phyloP scores from a whole-genome alignment of 805 yeast genomes.

The Zygoascus flipseniorum region DNA sequence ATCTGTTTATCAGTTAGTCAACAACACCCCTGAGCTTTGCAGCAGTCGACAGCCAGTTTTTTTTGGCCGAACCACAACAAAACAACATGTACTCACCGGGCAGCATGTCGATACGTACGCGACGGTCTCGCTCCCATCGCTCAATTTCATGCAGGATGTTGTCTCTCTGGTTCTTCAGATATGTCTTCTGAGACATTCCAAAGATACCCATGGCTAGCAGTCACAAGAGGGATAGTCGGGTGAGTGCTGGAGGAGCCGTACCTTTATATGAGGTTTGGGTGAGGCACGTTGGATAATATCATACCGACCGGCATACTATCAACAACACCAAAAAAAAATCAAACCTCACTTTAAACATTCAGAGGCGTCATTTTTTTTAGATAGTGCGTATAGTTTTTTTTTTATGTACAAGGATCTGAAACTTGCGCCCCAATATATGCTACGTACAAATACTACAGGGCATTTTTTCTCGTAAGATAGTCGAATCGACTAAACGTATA shows the following conservation, averaged over 20 bases:
- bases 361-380: neutral
- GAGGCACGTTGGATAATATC: neutral
- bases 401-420: neutral
- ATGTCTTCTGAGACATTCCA: conserved; percentile 3
- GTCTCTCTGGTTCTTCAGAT: conserved; percentile 2
- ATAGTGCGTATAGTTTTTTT: neutral
- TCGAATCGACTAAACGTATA: conserved; percentile 94
- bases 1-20: neutral
- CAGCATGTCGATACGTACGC: neutral
- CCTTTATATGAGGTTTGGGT: neutral
- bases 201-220: conserved; percentile 1
- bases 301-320: neutral
- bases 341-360: neutral
- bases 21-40: neutral
- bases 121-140: conserved; percentile 1
- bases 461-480: conserved; percentile 54
- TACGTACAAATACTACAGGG: conserved; percentile 17
- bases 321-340: neutral
- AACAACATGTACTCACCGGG: conserved; percentile 1
- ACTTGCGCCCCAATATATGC: neutral
- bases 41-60: neutral
- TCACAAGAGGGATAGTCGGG: neutral
- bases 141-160: conserved; percentile 3
- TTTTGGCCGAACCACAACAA: neutral
- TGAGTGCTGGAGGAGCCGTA: neutral